Evolutionary conservation across 2,329 filamentous ascomycete species (phyloP), one percentile per base, ranked within the genome.

Genomic region (Cladosporium oxysporum): DNA sequence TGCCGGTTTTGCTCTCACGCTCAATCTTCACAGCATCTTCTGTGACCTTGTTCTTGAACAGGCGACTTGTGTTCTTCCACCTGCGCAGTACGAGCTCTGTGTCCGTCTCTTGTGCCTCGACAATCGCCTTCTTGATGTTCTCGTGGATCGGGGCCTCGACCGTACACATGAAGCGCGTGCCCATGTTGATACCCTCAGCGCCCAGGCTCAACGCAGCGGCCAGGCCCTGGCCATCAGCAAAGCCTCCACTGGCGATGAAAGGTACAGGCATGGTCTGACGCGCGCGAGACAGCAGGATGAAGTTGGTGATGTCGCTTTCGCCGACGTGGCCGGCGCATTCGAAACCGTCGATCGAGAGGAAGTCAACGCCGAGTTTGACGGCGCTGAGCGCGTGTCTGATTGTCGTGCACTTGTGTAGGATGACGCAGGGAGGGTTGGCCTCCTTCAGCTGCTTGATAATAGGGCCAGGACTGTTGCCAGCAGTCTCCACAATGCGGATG

Each of bases 351-450:
- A 99, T 98, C 71, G 90, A 93, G 66, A 99, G 82, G 80, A 99
- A 98, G 79, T 99, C 95, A 5, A 97, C 95, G 69, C 95, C 95
- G 47, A 98, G 88, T 80, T 96, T 97, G 66, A 96, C 86, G 58
- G 95, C 95, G 70, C 90, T 93, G 78, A 92, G 87, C 23, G 95
- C 95, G 77, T 99, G 95, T 64, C 93, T 85, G 80, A 99, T 96
- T 5, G 92, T 96, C 10, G 95, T 99, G 84, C 95, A 98, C 83
- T 99, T 99, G 86, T 99, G 95, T 65, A 99, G 83, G 72, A 99
- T 88, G 65, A 86, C 94, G 74, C 87, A 86, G 2, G 76, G 76
- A 10, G 76, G 76, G 65, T 88, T 88, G 6, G 89, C 91, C 68
- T 86, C 86, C 82, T 98, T 99, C 64, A 99, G 85, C 83, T 92